A percentile compares a stretch with the other conserved stretches of the same genome.
Evolutionary conservation across 2,329 filamentous ascomycete genomes (phyloP).

Genomic region (Colletotrichum somersetense): DNA sequence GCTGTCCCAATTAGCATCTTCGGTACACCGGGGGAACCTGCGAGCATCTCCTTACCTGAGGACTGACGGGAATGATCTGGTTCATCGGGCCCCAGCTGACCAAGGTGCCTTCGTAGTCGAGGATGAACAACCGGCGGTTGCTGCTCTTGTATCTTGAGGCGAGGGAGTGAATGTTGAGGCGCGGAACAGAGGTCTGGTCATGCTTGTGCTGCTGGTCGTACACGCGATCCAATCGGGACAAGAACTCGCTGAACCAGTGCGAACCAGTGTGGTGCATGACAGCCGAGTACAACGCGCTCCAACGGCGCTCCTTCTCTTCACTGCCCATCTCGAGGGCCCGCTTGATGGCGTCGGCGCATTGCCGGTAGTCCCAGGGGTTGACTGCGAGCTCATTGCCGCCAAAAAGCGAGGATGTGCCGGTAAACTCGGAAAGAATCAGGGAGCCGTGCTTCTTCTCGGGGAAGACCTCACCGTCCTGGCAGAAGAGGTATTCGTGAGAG

Average conservation of each 20-base stretch:
- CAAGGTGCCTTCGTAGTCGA: conserved; percentile 94
- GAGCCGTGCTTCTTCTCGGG: conserved; percentile 85
- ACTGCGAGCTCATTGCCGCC: conserved; percentile 83
- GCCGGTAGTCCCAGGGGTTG: conserved; percentile 95
- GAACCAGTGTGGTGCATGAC: conserved; percentile 86
- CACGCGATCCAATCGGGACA: conserved; percentile 76
- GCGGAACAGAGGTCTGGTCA: conserved; percentile 87
- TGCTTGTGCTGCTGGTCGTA: conserved; percentile 88
- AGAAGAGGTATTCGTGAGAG: conserved; percentile 92
- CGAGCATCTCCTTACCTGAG: conserved; percentile 60
- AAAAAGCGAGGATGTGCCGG: conserved; percentile 90
- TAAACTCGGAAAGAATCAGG: conserved; percentile 94
- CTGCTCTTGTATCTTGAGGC: conserved; percentile 75
- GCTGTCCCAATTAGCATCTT: conserved; percentile 57
- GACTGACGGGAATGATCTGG: conserved; percentile 87
- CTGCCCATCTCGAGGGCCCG: conserved; percentile 83
- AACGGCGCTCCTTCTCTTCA: conserved; percentile 80
- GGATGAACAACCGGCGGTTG: conserved; percentile 81
- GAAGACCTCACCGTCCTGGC: conserved; percentile 83
- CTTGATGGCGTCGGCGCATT: conserved; percentile 88
- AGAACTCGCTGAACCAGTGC: conserved; percentile 86
- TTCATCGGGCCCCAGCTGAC: conserved; percentile 88
- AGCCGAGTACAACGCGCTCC: conserved; percentile 78
- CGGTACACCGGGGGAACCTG: background rate
- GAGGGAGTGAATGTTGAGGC: conserved; percentile 78